phyloP scores from a whole-genome alignment of 2,329 filamentous ascomycete genomes.

The Salinomyces thailandicus region DNA sequence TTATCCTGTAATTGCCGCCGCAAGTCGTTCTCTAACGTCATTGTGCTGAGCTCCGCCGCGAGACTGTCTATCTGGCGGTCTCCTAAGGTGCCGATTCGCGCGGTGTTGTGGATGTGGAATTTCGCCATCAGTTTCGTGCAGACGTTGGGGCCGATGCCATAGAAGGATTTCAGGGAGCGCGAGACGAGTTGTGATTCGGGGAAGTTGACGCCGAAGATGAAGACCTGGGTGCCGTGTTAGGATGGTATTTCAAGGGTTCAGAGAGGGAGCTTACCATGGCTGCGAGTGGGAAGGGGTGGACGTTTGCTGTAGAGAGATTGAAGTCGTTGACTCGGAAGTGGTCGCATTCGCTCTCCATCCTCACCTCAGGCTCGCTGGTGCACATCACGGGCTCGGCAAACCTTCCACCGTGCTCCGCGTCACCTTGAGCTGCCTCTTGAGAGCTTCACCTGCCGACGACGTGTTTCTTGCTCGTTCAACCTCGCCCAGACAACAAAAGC shows the following conservation, averaged over 20 bases:
- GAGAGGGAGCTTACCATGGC: background rate
- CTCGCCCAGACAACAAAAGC: background rate
- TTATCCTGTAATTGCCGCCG: slow-evolving; percentile 69
- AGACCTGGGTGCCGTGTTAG: too few relatives aligned
- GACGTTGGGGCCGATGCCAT: slow-evolving; percentile 63
- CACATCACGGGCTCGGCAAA: background rate
- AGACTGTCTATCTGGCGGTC: slow-evolving; percentile 70
- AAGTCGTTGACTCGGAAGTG: background rate
- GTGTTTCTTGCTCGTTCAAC: background rate
- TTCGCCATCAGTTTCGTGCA: slow-evolving; percentile 74
- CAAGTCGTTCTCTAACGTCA: slow-evolving; percentile 91
- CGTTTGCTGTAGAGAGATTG: background rate
- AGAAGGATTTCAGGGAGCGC: slow-evolving; percentile 67
- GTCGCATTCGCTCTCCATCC: too few relatives aligned
- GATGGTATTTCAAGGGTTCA: too few relatives aligned
- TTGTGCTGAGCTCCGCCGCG: slow-evolving; percentile 72
- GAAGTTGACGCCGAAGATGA: slow-evolving; percentile 82
- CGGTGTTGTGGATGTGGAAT: slow-evolving; percentile 74
- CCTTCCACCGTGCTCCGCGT: background rate
- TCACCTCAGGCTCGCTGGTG: background rate
- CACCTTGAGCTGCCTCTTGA: slow-evolving; percentile 2
- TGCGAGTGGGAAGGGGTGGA: background rate
- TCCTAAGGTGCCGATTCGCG: slow-evolving; percentile 63
- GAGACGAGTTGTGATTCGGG: slow-evolving; percentile 65
- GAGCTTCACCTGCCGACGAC: background rate